These are phyloP conservation scores for Colletotrichum destructivum DNA, from an alignment of 2,329 filamentous ascomycete genomes.

Conservation along the genomic window DNA sequence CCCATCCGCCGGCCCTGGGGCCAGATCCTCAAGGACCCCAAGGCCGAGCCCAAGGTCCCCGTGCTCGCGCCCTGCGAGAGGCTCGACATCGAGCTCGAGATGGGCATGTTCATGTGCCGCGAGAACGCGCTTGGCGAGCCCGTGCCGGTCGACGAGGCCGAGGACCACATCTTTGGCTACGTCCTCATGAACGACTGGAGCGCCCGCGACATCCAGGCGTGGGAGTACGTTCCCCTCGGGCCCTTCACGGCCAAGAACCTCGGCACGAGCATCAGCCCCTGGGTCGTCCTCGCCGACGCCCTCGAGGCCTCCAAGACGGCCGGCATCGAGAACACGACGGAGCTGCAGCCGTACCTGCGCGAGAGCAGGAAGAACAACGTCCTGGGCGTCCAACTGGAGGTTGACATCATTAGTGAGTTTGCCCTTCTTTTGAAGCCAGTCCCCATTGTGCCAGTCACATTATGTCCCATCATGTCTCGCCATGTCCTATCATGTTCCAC, in stretches of 20 bases:
- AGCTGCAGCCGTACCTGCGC: constrained; percentile 63
- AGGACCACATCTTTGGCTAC: constrained; percentile 80
- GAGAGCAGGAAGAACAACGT: constrained; percentile 65
- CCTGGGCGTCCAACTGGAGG: constrained; percentile 56
- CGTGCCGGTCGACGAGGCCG: constrained; percentile 76
- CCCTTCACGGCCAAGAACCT: constrained; percentile 76
- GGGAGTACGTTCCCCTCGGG: constrained; percentile 74
- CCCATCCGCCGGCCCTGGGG: constrained; percentile 80
- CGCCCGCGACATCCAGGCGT: constrained; percentile 72
- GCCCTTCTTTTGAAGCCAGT: rapidly evolving
- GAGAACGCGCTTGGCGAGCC: constrained; percentile 78
- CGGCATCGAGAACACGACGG: constrained; percentile 51
- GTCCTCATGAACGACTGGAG: constrained; percentile 77
- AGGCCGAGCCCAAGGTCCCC: constrained; percentile 66
- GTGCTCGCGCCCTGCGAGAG: constrained; percentile 72
- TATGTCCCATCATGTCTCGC: no score
- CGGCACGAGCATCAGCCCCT: constrained; percentile 72
- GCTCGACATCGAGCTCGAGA: constrained; percentile 84
- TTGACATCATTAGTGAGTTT: constrained; percentile 55
- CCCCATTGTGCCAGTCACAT: rapidly evolving
- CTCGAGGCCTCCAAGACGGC: constrained; percentile 54
- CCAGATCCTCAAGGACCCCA: constrained; percentile 72
- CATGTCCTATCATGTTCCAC: no score
- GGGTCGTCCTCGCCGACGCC: constrained; percentile 74
- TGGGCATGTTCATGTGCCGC: constrained; percentile 81